Base-by-base conservation (phyloP, 345 rosid genomes). In the Capsella bursapastoris region DNA sequence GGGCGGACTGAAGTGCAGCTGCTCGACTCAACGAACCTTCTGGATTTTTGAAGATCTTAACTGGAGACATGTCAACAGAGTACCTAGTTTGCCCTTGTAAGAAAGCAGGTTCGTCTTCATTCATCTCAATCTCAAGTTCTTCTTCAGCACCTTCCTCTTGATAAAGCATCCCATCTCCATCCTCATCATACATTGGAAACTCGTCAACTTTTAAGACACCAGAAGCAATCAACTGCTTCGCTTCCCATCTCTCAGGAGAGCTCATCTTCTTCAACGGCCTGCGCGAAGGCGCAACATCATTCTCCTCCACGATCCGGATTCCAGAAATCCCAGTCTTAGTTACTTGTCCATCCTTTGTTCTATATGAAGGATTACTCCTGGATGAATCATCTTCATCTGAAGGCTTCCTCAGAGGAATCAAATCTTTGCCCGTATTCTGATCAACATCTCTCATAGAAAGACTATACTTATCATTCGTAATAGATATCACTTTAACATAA, bases 1-100 rank as follows among this genome's bases (percentile, higher is more conserved):
- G 90, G 5, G 98, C 93, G 70, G 97, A 91, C 78, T 91, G 98
- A 31, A 94, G 88, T 13, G 96, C 96, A 79, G 96, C 97, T 18
- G 95, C 96, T 12, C 93, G 93, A 78, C 91, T 88, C 83, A 91
- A 81, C 14, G 97, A 94, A 4, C 96, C 98, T 81, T 91, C 95
- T 0, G 96, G 97, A 76, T 94, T 90, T 83, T 91, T 94, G 47
- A 89, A 91, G 14, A 94, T 91, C 86, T 91, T 94, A 63, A 94
- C 95, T 0, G 95, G 97, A 15, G 97, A 89, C 89, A 91, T 81
- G 63, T 94, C 96, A 37, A 80, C 86, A 45, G 92, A 81, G 59
- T 83, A 80, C 80, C 91, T 80, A 13, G 91, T 88, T 69, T 91
- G 90, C 58, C 96, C 97, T 47, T 85, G 86, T 78, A 94, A 82